Base-by-base conservation (phyloP, 2,329 filamentous ascomycete genomes). In the Penicillium sp. region DNA sequence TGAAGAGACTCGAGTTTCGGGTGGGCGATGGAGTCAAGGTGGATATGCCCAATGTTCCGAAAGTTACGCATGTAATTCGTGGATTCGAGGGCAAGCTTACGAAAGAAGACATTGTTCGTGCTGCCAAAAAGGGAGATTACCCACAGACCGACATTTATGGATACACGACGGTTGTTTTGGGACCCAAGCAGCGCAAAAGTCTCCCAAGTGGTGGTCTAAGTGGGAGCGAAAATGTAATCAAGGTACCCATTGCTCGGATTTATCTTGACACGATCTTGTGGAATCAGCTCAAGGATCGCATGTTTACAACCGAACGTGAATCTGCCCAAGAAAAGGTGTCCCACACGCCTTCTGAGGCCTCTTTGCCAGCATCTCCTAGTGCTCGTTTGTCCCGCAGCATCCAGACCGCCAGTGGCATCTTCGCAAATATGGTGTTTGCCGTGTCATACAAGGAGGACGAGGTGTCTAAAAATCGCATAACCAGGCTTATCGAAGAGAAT, bases 371-470 rank as follows among this genome's bases (percentile, higher is more conserved):
- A 23, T 73, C 74, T 1, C 74, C 76, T 1, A 62, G 61, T 15
- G 73, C 74, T 2, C 68, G 73, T 12, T 60, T 69, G 15, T 70
- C 71, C 5, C 68, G 72, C 42, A 59, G 50, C 35, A 41, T 58
- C 32, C 50, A 56, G 14, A 47, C 45, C 43, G 50, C 30, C 2
- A 55, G 51, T 12, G 68, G 69, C 2, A 46, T 93, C 0, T 95
- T 96, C 54, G 66, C 75, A 1, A 79, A 81, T 28, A 95, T 95
- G 88, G 79, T 79, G 0, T 95, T 96, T 62, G 88, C 88, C 0
- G 75, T 95, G 8, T 90, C 87, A 0, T 85, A 87, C 45, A 68
- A 71, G 2, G 71, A 75, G 1, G 72, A 78, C 35, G 73, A 71
- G 11, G 66, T 66, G 6, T 73, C 78, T 12, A 77, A 78, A 60